Conservation (phyloP, 805 yeast genomes). For the Cyberlindnera euphorbiiphila region DNA sequence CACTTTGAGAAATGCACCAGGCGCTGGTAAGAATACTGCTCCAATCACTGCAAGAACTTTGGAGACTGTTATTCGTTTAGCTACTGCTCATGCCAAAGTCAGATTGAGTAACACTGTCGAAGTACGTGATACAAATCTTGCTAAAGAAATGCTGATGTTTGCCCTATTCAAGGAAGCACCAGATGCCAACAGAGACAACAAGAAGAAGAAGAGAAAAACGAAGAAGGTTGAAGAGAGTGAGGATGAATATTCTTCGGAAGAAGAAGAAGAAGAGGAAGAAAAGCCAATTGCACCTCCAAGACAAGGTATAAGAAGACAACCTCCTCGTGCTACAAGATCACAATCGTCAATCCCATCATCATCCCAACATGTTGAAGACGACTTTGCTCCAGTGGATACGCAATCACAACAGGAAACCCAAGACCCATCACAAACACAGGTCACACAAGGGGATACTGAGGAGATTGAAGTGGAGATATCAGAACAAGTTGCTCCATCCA, state of each 20-base stretch:
- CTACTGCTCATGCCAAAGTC: slow-evolving; percentile 97
- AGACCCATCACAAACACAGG: slow-evolving; percentile 7
- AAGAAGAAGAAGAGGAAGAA: slow-evolving; percentile 7
- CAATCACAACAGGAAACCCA: slow-evolving; percentile 12
- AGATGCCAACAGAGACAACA: slow-evolving; percentile 31
- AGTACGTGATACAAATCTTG: slow-evolving; percentile 75
- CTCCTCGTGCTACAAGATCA: slow-evolving; percentile 1
- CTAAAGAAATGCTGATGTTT: slow-evolving; percentile 78
- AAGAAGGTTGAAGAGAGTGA: not conserved
- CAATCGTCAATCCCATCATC: slow-evolving; percentile 10
- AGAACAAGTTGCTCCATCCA: too few relatives aligned
- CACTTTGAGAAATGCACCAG: slow-evolving; percentile 71
- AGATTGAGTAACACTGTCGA: slow-evolving; percentile 75
- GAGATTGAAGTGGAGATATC: not conserved
- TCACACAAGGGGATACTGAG: not conserved
- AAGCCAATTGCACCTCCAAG: slow-evolving; percentile 1
- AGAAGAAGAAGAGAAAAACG: slow-evolving; percentile 37
- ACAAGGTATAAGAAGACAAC: slow-evolving; percentile 3
- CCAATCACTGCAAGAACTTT: slow-evolving; percentile 98
- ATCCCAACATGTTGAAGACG: slow-evolving; percentile 16
- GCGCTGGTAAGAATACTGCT: slow-evolving; percentile 69
- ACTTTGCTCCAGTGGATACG: slow-evolving; percentile 10
- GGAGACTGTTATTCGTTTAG: slow-evolving; percentile 89
- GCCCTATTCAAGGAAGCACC: slow-evolving; percentile 79
- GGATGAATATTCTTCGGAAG: slow-evolving; percentile 1